These are phyloP conservation scores for Hericium alpestre DNA, from an alignment of 768 basidiomycete genomes.

Conservation along the genomic window DNA sequence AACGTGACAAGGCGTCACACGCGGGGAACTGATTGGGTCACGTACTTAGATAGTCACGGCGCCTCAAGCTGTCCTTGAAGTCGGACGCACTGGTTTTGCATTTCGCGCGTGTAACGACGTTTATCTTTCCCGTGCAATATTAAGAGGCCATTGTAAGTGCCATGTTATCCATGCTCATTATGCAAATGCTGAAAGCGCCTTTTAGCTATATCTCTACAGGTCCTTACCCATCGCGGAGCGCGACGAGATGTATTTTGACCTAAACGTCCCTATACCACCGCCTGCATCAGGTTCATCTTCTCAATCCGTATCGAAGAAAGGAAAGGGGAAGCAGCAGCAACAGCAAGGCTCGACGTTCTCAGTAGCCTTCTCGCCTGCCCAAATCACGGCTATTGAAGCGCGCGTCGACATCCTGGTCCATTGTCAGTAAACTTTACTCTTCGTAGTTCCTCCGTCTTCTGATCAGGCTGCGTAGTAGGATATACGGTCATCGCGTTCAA, in stretches of 20 bases:
- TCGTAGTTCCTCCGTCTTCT: background rate
- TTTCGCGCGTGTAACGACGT: too few relatives aligned
- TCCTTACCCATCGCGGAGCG: too few relatives aligned
- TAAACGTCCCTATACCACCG: slow-evolving; percentile 47
- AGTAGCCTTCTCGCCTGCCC: slow-evolving; percentile 38
- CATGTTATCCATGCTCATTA: too few relatives aligned
- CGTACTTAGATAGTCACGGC: too few relatives aligned
- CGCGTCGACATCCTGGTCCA: slow-evolving; percentile 63
- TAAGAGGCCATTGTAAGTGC: too few relatives aligned
- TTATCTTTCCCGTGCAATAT: too few relatives aligned
- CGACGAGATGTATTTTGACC: slow-evolving; percentile 50
- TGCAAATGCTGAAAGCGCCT: too few relatives aligned
- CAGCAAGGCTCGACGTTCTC: slow-evolving; percentile 5
- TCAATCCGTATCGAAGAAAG: slow-evolving; percentile 35
- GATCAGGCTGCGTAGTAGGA: slow-evolving; percentile 48
- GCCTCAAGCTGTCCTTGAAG: too few relatives aligned
- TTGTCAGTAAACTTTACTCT: slow-evolving; percentile 35
- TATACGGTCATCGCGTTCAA: slow-evolving; percentile 74
- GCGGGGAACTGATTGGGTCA: too few relatives aligned
- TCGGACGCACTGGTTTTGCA: too few relatives aligned
- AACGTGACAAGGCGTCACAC: too few relatives aligned
- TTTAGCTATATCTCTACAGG: too few relatives aligned
- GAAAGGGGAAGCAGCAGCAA: slow-evolving; percentile 43
- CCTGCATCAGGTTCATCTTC: slow-evolving; percentile 18
- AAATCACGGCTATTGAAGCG: slow-evolving; percentile 48